Percentiles rank a stretch among this genome's conserved stretches.
Evolutionary conservation across 1,284 basidiomycete species (phyloP).

Genomic region (Ceratobasidium sp.): DNA sequence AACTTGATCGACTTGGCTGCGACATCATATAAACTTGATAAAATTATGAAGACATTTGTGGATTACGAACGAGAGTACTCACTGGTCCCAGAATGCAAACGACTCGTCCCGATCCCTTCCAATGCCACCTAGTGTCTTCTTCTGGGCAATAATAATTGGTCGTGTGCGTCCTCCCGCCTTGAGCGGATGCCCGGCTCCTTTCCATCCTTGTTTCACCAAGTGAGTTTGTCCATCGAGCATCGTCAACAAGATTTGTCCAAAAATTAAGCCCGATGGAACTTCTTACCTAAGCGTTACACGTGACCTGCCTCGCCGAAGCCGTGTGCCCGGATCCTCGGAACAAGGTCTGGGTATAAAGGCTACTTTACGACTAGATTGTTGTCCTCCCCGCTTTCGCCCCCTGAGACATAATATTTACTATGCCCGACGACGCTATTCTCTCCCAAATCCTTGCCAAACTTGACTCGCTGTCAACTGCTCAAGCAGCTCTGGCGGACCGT

Average conservation of each 20-base stretch:
- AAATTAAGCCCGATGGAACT: slow-evolving; percentile 7
- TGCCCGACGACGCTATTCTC: slow-evolving; percentile 67
- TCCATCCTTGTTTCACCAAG: slow-evolving; percentile 86
- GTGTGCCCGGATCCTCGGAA: slow-evolving; percentile 32
- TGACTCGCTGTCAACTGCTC: slow-evolving; percentile 72
- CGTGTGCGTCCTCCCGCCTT: slow-evolving; percentile 72
- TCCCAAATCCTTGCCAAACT: slow-evolving; percentile 77
- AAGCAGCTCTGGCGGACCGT: slow-evolving; percentile 79
- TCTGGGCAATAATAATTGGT: slow-evolving; percentile 82
- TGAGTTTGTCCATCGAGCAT: slow-evolving; percentile 78
- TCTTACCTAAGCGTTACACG: slow-evolving; percentile 23
- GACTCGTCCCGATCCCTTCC: slow-evolving; percentile 93
- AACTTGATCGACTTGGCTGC: slow-evolving; percentile 82
- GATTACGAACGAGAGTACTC: slow-evolving; percentile 54
- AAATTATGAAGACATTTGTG: slow-evolving; percentile 8
- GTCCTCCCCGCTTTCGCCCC: slow-evolving; percentile 19
- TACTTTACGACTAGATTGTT: slow-evolving; percentile 4
- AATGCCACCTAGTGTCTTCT: slow-evolving; percentile 83
- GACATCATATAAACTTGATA: slow-evolving; percentile 76
- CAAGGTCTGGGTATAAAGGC: slow-evolving; percentile 24
- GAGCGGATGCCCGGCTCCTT: slow-evolving; percentile 80
- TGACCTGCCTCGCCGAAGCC: slow-evolving; percentile 37
- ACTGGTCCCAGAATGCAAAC: slow-evolving; percentile 98
- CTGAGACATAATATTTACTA: slow-evolving; percentile 6
- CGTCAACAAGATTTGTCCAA: slow-evolving; percentile 17